Base-by-base conservation (phyloP, 805 yeast genomes). In the Schizosaccharomyces cryophilus region DNA sequence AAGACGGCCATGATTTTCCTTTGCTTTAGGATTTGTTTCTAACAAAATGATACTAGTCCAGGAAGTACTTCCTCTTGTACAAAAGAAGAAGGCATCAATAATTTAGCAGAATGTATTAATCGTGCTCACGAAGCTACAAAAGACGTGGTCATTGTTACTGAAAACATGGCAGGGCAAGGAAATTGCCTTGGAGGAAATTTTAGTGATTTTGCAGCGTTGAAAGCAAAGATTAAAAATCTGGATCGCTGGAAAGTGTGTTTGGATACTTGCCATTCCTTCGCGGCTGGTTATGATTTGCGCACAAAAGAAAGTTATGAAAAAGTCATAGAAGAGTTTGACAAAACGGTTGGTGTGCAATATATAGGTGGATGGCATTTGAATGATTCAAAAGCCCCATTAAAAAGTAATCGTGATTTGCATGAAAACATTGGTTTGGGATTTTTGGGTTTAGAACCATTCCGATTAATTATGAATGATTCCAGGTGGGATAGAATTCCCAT, bases 91-190 rank as follows among this genome's bases (percentile, higher is more conserved):
- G 87, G 94, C 1, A 71, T 89, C 47, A 72, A 72, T 61, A 79
- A 81, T 62, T 73, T 93, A 64, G 97, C 97, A 0, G 74, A 75
- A 29, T 84, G 84, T 65, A 82, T 93, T 64, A 90, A 93, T 70
- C 76, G 73, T 58, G 96, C 95, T 4, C 83, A 85, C 59, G 71
- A 72, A 30, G 81, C 80, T 62, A 93, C 98, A 0, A 66, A 73
- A 5, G 83, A 80, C 68, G 97, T 93, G 40, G 89, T 84, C 67
- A 82, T 93, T 55, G 94, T 93, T 13, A 76, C 93, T 63, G 98
- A 93, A 68, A 93, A 90, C 68, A 93, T 93, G 98, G 96, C 98
- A 1, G 98, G 98, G 9, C 94, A 87, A 66, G 96, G 95, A 2
- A 84, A 85, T 64, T 77, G 90, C 63, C 84, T 93, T 54, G 98